phyloP scores from a whole-genome alignment of 331 rosid species.

The Dryas integrifolia region DNA sequence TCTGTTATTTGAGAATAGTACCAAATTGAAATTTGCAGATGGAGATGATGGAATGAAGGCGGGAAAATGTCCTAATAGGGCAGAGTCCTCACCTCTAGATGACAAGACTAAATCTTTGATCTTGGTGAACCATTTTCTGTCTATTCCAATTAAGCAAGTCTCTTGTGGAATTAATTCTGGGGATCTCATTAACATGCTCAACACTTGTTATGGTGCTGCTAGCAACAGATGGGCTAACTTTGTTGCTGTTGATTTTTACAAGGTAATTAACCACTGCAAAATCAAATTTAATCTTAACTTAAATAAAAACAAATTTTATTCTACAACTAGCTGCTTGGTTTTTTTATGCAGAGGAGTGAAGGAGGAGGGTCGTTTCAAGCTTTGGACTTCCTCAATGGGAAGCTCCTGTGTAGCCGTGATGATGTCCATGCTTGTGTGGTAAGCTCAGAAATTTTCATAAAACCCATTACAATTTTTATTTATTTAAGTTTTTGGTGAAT shows the following conservation, averaged over 20 bases:
- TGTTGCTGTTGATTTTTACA: slow-evolving; percentile 51
- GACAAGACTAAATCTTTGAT: slow-evolving; percentile 49
- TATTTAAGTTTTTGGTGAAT: neutral
- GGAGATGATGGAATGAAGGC: slow-evolving; percentile 46
- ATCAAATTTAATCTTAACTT: neutral
- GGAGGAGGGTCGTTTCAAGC: slow-evolving; percentile 92
- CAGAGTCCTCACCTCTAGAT: slow-evolving; percentile 39
- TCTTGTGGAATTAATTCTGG: slow-evolving; percentile 36
- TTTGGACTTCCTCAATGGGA: slow-evolving; percentile 67
- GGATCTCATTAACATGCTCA: slow-evolving; percentile 34
- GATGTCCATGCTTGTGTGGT: slow-evolving; percentile 68
- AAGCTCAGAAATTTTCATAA: slow-evolving; percentile 8
- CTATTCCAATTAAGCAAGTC: slow-evolving; percentile 33
- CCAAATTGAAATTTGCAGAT: slow-evolving; percentile 32
- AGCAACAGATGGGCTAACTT: slow-evolving; percentile 53
- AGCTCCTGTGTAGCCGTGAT: slow-evolving; percentile 57
- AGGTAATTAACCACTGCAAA: slow-evolving; percentile 21
- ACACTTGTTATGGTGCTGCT: slow-evolving; percentile 40
- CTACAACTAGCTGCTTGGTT: neutral
- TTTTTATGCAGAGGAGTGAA: slow-evolving; percentile 57
- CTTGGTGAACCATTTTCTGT: slow-evolving; percentile 40
- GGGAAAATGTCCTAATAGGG: slow-evolving; percentile 43
- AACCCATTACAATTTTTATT: neutral
- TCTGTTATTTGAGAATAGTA: neutral
- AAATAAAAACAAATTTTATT: neutral